phyloP scores from a whole-genome alignment of 2,329 filamentous ascomycete species.

The Dactylellina sp. region DNA sequence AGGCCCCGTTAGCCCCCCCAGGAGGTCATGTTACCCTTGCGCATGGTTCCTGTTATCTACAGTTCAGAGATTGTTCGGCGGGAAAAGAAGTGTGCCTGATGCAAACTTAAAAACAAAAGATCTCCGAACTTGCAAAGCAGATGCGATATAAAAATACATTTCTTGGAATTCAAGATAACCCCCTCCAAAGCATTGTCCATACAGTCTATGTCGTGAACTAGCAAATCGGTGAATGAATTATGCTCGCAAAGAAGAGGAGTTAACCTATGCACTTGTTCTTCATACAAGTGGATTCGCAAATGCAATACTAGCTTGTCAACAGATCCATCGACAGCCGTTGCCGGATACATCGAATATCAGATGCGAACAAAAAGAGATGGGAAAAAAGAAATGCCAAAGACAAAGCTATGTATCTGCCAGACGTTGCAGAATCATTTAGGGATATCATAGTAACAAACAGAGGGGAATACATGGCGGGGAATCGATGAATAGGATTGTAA shows the following conservation, averaged over 20 bases:
- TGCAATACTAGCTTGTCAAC: neutral
- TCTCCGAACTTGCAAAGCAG: neutral
- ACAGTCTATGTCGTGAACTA: neutral
- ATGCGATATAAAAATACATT: constrained; percentile 28
- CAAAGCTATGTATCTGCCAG: constrained; percentile 32
- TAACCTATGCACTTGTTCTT: neutral
- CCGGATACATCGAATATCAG: no score
- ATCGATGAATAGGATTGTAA: constrained; percentile 47
- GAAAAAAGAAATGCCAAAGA: constrained; percentile 6
- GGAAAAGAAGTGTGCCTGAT: neutral
- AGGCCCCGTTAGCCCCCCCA: constrained; percentile 36
- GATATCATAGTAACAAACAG: constrained; percentile 51
- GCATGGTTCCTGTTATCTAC: constrained; percentile 27
- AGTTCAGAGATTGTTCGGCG: neutral
- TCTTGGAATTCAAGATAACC: constrained; percentile 1
- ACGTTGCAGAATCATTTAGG: constrained; percentile 43
- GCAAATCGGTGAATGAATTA: neutral
- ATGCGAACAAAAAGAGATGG: neutral
- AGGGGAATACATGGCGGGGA: constrained; percentile 47
- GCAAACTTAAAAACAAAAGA: neutral
- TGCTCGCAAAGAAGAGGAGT: neutral
- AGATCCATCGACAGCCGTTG: no score
- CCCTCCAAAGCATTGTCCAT: neutral
- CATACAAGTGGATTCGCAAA: neutral
- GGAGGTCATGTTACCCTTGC: constrained; percentile 53